A percentile compares a stretch with the other conserved stretches of the same genome.
phyloP scores from a whole-genome alignment of 73 alveolate genomes.

The Tetrahymena elliotti region DNA sequence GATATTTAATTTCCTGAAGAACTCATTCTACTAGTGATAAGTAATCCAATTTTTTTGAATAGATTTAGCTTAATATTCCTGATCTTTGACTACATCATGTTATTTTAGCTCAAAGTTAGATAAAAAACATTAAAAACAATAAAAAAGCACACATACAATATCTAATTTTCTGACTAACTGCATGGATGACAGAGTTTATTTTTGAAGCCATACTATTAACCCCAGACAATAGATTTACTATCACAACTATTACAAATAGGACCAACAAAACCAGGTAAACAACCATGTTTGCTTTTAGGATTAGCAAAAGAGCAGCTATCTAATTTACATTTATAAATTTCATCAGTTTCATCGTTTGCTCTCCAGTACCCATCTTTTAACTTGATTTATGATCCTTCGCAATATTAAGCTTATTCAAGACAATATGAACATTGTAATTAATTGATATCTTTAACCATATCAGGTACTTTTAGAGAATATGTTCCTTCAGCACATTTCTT shows the following conservation, averaged over 20 bases:
- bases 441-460: background rate
- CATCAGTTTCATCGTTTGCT: background rate
- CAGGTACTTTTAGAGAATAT: background rate
- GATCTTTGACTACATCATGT: background rate
- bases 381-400: background rate
- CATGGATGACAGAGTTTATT: background rate
- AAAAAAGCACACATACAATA: background rate
- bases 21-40: background rate
- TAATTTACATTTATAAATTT: background rate
- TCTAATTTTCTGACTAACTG: background rate
- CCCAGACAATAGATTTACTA: background rate
- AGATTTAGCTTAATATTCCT: background rate
- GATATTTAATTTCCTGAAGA: background rate
- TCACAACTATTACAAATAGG: background rate
- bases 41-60: background rate
- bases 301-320: background rate
- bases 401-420: background rate
- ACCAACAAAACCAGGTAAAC: background rate
- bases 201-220: background rate
- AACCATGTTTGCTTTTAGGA: background rate
- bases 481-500: background rate
- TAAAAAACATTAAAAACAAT: no score
- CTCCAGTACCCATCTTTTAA: background rate
- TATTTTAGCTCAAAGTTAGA: background rate
- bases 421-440: background rate